Conservation (phyloP, 345 rosid species). For the Hibiscus syriacus region DNA sequence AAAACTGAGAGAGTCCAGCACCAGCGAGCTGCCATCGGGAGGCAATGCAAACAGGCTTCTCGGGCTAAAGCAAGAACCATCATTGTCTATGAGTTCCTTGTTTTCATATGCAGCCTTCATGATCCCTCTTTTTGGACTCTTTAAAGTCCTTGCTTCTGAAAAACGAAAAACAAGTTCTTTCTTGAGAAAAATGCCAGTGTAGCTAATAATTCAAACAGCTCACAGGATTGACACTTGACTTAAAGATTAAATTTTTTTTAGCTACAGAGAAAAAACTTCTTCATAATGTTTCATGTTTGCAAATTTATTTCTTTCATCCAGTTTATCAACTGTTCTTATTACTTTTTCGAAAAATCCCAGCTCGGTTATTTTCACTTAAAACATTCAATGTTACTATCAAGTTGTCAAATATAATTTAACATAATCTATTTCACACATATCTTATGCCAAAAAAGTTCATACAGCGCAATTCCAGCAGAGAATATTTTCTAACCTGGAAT, state of each 20-base stretch:
- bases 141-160: conserved; percentile 55
- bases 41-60: conserved; percentile 67
- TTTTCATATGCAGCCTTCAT: conserved; percentile 43
- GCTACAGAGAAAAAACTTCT: background rate
- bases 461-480: background rate
- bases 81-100: conserved; percentile 56
- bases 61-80: conserved; percentile 65
- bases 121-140: conserved; percentile 56
- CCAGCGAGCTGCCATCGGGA: conserved; percentile 46
- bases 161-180: background rate
- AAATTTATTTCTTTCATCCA: background rate
- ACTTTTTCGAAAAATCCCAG: background rate
- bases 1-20: conserved; percentile 46
- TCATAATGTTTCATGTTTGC: background rate
- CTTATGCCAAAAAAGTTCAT: background rate
- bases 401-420: background rate
- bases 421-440: background rate
- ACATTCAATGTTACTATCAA: background rate
- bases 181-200: background rate
- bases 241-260: background rate
- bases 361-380: background rate
- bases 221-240: background rate
- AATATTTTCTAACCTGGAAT: conserved; percentile 55
- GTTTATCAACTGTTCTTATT: background rate
- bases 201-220: background rate